Evolutionary conservation across 2,329 filamentous ascomycete genomes (phyloP).

Genomic region (Beauveria brongniartii): DNA sequence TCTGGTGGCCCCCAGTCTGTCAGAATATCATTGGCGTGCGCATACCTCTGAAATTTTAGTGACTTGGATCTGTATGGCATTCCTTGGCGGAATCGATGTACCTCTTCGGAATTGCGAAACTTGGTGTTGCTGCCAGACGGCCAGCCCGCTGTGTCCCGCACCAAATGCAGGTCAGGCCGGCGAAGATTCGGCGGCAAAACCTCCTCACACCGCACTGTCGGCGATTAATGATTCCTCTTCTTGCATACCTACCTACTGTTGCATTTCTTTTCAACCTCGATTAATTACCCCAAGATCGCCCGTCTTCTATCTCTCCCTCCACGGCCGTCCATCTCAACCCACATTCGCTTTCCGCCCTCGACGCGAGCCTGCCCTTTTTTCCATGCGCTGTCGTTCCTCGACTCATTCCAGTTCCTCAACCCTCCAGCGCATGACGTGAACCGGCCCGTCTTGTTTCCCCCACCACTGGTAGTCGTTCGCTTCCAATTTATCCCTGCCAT

Average conservation of each 20-base stretch:
- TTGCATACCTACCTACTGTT: neutral
- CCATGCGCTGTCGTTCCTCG: neutral
- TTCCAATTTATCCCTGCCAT: neutral
- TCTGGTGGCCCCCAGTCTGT: neutral
- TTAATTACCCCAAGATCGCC: neutral
- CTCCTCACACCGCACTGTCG: neutral
- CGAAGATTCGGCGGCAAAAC: neutral
- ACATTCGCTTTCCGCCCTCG: neutral
- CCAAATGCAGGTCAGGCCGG: neutral
- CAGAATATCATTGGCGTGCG: neutral
- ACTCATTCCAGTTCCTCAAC: neutral
- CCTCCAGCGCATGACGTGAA: conserved; percentile 3
- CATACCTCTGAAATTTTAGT: neutral
- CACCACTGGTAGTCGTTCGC: neutral
- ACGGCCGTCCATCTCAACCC: neutral
- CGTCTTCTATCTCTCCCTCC: neutral
- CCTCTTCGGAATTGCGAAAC: neutral
- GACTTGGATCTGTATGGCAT: neutral
- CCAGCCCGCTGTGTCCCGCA: neutral
- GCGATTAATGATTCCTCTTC: neutral
- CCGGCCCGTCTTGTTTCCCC: neutral
- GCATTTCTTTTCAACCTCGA: neutral
- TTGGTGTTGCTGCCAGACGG: neutral
- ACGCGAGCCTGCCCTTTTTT: neutral
- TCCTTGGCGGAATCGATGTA: neutral